These are phyloP conservation scores for Acanthamoeba castellanii DNA, from an alignment of 208 protist species.

Conservation along the genomic window DNA sequence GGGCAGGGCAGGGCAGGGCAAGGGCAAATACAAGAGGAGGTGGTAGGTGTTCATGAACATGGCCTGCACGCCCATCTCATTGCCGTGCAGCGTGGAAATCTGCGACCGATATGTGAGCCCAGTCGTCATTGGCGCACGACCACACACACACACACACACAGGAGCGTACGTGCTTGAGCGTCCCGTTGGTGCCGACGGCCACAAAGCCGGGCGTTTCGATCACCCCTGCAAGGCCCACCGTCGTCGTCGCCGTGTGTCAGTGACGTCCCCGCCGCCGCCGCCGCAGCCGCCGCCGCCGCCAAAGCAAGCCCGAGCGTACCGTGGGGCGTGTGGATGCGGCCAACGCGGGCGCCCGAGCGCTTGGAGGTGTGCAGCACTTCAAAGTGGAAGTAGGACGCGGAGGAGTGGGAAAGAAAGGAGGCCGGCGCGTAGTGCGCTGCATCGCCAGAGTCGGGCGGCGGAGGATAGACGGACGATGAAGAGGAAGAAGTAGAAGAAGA, in stretches of 20 bases:
- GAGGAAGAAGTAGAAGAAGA: too few species aligned
- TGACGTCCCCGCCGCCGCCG: too few species aligned
- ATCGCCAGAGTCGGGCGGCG: constrained; percentile 4
- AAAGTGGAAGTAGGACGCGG: constrained; percentile 79
- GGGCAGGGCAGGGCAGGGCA: background rate
- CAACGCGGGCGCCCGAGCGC: constrained; percentile 78
- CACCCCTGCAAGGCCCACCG: too few species aligned
- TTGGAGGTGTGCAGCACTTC: constrained; percentile 80
- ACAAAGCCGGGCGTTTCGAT: constrained; percentile 84
- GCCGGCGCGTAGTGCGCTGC: background rate
- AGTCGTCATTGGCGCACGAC: too few species aligned
- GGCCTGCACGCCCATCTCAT: constrained; percentile 67
- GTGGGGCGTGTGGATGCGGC: constrained; percentile 79
- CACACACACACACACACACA: too few species aligned
- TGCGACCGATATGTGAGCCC: too few species aligned
- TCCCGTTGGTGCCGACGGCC: constrained; percentile 80
- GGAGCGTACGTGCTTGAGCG: constrained; percentile 77
- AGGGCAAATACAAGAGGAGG: constrained; percentile 68
- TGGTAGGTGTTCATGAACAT: constrained; percentile 87
- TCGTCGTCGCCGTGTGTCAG: too few species aligned
- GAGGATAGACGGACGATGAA: background rate
- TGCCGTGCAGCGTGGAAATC: constrained; percentile 55
- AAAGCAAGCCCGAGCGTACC: too few species aligned
- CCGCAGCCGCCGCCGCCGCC: too few species aligned
- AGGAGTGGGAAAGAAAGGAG: constrained; percentile 27